Evolutionary conservation across 2,329 filamentous ascomycete genomes (phyloP).

Genomic region (Fusarium gaditjirri): DNA sequence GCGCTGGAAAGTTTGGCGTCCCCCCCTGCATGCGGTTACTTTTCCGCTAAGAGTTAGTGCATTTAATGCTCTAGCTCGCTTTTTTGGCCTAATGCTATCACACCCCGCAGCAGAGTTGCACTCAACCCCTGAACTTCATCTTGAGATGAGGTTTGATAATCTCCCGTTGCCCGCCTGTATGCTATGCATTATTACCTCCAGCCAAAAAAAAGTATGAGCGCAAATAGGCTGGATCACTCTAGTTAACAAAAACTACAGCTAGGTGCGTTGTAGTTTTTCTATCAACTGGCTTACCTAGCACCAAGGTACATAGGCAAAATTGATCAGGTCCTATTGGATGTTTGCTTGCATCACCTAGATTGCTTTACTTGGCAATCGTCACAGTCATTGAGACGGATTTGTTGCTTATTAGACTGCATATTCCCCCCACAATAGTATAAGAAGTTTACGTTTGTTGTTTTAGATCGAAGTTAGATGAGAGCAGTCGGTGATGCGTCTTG

Average conservation of each 20-base stretch:
- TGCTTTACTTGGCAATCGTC: constrained; percentile 3
- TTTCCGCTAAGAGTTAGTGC: constrained; percentile 43
- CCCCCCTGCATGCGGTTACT: constrained; percentile 43
- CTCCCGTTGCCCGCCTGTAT: constrained; percentile 8
- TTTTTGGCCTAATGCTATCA: constrained; percentile 6
- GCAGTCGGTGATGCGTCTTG: not conserved
- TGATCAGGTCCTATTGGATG: not conserved
- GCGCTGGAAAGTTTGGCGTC: constrained; percentile 19
- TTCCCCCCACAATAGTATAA: not conserved
- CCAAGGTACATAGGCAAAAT: not conserved
- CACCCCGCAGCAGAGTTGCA: constrained; percentile 42
- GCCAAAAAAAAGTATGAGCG: not conserved
- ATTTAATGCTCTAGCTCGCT: constrained; percentile 25
- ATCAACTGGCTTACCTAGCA: not conserved
- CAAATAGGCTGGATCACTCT: not conserved
- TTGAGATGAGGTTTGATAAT: constrained; percentile 23
- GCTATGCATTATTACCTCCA: not conserved
- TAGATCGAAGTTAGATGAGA: not conserved
- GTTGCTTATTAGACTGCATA: not conserved
- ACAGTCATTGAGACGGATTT: not conserved
- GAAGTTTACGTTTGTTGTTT: not conserved
- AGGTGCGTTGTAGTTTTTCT: not conserved
- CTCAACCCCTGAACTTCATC: constrained; percentile 34
- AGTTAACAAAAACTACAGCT: not conserved
- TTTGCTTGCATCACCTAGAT: not conserved